Evolutionary conservation across 768 basidiomycete genomes (phyloP), one percentile per base, ranked within the genome.

Genomic region (Ramaria rubella): DNA sequence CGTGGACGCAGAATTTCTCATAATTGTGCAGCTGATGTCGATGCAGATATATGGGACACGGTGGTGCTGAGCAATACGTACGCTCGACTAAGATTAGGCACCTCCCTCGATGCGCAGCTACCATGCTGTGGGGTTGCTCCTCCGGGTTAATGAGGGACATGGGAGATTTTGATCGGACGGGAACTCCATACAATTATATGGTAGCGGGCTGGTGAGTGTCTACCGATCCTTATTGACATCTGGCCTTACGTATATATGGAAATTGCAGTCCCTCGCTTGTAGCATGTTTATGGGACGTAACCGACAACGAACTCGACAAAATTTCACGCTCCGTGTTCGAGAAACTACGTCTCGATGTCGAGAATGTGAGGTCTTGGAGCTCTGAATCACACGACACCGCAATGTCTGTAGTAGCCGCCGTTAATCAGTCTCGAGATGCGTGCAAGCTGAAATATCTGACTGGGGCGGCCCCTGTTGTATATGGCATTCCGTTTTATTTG

Each of bases 41-140:
- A 19, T 34, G 15, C 61, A 98, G 95, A 11, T 99, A 97, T 70
- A 96, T 98, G 65, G 96, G 96, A 14, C 96, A 99, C 64, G 93
- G 93, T 2, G 94, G 94, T 6, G 94, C 83, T 1, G 94, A 97
- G 66, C 95, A 98, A 63, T 99, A 95, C 64, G 77, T 90, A 6
- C 86, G 90, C 2, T 90, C 93, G 2, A 86, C 90, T 67, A 88
- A 86, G 64, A 82, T 99, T 52, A 79, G 90, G 7, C 80, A 86
- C 58, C 75, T 98, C 31, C 79, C 81, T 1, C 77, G 78, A n/a
- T 98, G 96, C 67, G 94, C 96, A 6, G 86, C 87, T 14, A 88
- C 90, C 1, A 94, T 98, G 91, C 79, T 99, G 3, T 99, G 95
- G 96, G 96, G 96, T 1, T 99, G 96, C 75, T 99, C 96, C 0